Base-by-base conservation (phyloP, 345 rosid species). In the Cardamine chenopodiifolia region DNA sequence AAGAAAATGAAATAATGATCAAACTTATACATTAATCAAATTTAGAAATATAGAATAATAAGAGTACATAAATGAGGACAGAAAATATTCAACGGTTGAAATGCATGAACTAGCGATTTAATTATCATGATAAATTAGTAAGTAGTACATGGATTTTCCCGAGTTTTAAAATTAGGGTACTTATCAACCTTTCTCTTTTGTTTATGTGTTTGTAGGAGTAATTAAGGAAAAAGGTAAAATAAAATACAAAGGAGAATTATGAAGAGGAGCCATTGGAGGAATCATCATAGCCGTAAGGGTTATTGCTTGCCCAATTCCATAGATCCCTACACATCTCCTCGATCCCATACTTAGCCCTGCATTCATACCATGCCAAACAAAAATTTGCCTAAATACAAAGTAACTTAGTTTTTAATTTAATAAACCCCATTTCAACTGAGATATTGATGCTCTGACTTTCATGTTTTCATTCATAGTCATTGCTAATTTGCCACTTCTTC, bases 241-340 rank as follows among this genome's bases (percentile, higher is more conserved):
- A 7, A 34, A 32, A n/a, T 31, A 42, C 19, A 53, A 39, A 44
- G 8, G 23, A 75, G 54, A 37, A 11, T 22, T 31, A 75, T 10
- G 62, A 50, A 35, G 79, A 14, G 62, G 79, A 12, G 68, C 68
- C 79, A 49, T 75, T 75, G 37, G 73, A 50, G 47, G 89, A 57
- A 77, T n/a, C n/a, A 56, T 49, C 87, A 49, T 92, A 90, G 76
- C 99, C 99, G 60, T 92, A 86, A 14, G 99, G 97, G 73, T 95
- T 92, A 78, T 92, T 89, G 87, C 90, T 86, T 9, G 99, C 97
- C 97, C 99, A 92, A 77, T 88, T 89, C 97, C 97, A 91, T 56
- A 85, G 96, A 77, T 92, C 97, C 73, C 90, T 82, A 72, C 97
- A 95, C 99, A 95, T 91, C 72, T 95, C 97, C 34, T 88, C 94